Conservation (phyloP, 2,329 filamentous ascomycete species). For the Aspergillus calidoustus region DNA sequence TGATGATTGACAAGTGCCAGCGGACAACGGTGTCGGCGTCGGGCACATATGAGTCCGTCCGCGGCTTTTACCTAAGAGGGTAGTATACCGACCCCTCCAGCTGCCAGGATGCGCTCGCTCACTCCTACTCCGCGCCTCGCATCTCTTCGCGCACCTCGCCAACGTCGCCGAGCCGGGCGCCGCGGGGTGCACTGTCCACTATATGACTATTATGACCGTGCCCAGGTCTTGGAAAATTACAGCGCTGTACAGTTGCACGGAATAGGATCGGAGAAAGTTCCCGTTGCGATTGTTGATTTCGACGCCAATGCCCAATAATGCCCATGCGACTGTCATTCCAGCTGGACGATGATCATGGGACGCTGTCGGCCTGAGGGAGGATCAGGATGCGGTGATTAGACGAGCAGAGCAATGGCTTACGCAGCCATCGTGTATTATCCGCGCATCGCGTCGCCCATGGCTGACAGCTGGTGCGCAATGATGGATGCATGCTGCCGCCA, state of each 20-base stretch:
- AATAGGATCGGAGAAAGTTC: too few relatives aligned
- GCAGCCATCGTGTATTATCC: not conserved
- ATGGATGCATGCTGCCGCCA: not conserved
- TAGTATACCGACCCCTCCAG: not conserved
- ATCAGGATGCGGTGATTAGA: not conserved
- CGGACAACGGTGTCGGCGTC: not conserved
- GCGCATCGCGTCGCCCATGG: not conserved
- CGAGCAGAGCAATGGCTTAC: not conserved
- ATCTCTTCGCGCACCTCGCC: conserved; percentile 1
- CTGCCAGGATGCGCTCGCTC: too few relatives aligned
- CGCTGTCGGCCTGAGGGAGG: not conserved
- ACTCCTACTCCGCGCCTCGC: not conserved
- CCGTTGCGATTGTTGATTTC: not conserved
- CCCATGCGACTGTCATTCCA: not conserved
- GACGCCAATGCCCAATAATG: not conserved
- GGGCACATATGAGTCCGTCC: not conserved
- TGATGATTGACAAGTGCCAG: not conserved
- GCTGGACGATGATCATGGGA: not conserved
- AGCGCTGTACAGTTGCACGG: not conserved
- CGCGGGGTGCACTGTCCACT: not conserved
- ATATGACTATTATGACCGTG: not conserved
- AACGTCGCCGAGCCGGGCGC: not conserved
- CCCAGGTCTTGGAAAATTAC: not conserved
- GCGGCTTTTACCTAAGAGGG: not conserved
- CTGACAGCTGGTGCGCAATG: not conserved